Conservation (phyloP, 495 filamentous ascomycete genomes). For the Echria macrotheca region DNA sequence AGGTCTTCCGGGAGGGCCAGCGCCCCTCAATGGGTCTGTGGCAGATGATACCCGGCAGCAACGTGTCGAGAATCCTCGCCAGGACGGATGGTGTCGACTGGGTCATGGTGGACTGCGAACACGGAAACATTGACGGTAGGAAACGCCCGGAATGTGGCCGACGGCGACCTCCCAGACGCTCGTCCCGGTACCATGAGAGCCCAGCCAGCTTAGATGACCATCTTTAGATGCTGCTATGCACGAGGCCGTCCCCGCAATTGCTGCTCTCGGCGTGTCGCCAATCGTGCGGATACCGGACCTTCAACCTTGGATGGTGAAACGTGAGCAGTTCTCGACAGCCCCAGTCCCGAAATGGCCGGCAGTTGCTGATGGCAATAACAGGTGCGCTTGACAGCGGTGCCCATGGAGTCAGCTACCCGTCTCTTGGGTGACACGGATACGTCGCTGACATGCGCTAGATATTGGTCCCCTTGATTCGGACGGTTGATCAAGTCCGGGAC, state of each 20-base stretch:
- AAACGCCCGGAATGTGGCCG: neutral
- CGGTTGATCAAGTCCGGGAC: constrained; percentile 55
- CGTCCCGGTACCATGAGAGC: too few relatives aligned
- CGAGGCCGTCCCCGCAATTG: constrained; percentile 70
- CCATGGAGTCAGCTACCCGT: constrained; percentile 46
- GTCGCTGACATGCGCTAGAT: constrained; percentile 34
- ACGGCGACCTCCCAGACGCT: constrained; percentile 46
- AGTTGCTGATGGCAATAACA: constrained; percentile 20
- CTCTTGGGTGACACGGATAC: neutral
- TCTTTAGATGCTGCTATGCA: constrained; percentile 69
- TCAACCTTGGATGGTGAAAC: constrained; percentile 66
- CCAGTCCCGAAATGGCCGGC: neutral
- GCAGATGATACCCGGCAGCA: constrained; percentile 73
- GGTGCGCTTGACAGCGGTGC: constrained; percentile 64
- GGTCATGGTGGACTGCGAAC: constrained; percentile 71
- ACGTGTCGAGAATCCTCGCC: constrained; percentile 62
- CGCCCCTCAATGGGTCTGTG: constrained; percentile 59
- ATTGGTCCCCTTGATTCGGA: constrained; percentile 60
- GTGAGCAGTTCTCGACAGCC: constrained; percentile 37
- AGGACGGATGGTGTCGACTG: constrained; percentile 66
- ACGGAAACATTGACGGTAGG: constrained; percentile 72
- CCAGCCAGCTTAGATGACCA: too few relatives aligned
- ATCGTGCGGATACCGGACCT: constrained; percentile 62
- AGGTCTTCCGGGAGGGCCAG: constrained; percentile 49
- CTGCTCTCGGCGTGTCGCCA: constrained; percentile 59